phyloP scores from a whole-genome alignment of 257 asterid species.

The Gardenia jasminoides region DNA sequence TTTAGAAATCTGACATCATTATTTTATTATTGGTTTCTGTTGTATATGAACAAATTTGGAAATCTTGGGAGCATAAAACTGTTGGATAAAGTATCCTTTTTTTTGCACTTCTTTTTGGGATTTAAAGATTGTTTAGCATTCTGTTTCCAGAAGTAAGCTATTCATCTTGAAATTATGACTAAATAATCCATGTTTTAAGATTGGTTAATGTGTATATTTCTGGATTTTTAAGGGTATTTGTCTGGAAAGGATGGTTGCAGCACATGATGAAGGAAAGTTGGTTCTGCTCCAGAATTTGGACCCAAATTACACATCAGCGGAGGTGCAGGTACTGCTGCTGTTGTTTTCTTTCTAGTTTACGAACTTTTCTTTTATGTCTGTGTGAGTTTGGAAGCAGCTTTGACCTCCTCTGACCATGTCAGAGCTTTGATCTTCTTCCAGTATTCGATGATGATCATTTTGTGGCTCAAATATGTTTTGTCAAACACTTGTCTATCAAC shows the following conservation, averaged over 20 bases:
- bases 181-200: no score
- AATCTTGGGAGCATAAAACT: neutral
- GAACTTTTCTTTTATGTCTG: neutral
- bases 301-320: slow-evolving; percentile 75
- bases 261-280: slow-evolving; percentile 57
- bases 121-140: neutral
- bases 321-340: slow-evolving; percentile 62
- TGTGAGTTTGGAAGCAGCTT: neutral
- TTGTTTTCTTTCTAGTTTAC: neutral
- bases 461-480: neutral
- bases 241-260: slow-evolving; percentile 34
- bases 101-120: neutral
- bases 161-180: neutral
- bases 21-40: neutral
- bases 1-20: neutral
- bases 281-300: slow-evolving; percentile 69
- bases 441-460: neutral
- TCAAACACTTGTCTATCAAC: neutral
- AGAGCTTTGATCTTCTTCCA: neutral
- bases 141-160: neutral
- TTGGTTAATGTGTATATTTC: no score
- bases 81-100: no score
- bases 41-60: neutral
- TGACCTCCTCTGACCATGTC: no score
- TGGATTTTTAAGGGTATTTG: no score